Conservation (phyloP, 192 early-diverging fungal species). For the Mortierella antarctica region DNA sequence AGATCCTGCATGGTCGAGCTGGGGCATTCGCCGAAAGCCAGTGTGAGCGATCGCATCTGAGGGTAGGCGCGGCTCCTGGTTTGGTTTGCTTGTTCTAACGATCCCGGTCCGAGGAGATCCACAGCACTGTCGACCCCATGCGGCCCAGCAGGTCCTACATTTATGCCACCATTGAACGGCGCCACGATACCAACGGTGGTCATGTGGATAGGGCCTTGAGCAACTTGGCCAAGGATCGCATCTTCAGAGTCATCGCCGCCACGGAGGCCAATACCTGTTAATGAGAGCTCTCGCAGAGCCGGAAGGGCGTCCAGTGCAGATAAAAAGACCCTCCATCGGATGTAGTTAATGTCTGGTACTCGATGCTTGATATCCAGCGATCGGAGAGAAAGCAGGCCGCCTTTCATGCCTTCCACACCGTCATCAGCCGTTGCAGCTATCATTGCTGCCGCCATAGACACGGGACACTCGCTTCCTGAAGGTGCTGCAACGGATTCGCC, state of each 20-base stretch:
- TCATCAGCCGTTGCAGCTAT: neutral
- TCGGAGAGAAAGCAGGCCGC: neutral
- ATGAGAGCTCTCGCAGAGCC: slow-evolving; percentile 1
- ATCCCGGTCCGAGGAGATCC: neutral
- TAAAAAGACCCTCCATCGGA: slow-evolving; percentile 27
- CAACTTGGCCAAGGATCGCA: neutral
- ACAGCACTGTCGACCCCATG: neutral
- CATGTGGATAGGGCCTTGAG: neutral
- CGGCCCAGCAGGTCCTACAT: no score
- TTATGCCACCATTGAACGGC: neutral
- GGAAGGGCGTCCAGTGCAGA: slow-evolving; percentile 12
- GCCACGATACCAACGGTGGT: neutral
- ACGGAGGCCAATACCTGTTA: slow-evolving; percentile 28
- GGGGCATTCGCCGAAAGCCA: slow-evolving; percentile 21
- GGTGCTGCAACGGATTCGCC: neutral
- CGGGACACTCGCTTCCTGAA: no score
- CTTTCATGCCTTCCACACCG: neutral
- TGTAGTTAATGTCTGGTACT: slow-evolving; percentile 25
- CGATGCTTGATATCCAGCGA: slow-evolving; percentile 30
- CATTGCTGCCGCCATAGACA: neutral
- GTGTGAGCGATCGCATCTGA: slow-evolving; percentile 12
- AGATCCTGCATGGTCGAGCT: slow-evolving; percentile 15
- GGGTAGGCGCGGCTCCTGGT: neutral
- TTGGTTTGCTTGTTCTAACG: neutral
- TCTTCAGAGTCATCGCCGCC: neutral